Evolutionary conservation across 2,329 filamentous ascomycete species (phyloP).

Genomic region (Sclerotinia sclerotiorum): DNA sequence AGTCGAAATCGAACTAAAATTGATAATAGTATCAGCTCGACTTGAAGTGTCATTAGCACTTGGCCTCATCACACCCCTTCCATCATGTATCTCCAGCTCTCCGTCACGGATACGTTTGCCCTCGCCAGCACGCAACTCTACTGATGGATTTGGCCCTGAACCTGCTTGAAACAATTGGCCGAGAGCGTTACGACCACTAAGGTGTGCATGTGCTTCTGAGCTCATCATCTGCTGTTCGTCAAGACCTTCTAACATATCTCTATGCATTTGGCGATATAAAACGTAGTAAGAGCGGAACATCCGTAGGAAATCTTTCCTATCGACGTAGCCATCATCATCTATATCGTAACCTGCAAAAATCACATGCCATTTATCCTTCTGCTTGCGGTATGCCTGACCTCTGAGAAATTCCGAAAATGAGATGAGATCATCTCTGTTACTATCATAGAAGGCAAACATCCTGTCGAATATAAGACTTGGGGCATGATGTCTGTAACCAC

Average conservation of each 20-base stretch:
- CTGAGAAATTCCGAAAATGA: slow-evolving; percentile 89
- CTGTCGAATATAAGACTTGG: slow-evolving; percentile 93
- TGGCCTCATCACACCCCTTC: slow-evolving; percentile 58
- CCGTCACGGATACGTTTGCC: slow-evolving; percentile 68
- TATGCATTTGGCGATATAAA: slow-evolving; percentile 84
- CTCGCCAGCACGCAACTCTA: slow-evolving; percentile 56
- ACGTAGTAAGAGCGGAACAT: slow-evolving; percentile 93
- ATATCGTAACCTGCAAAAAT: slow-evolving; percentile 91
- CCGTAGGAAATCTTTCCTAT: slow-evolving; percentile 81
- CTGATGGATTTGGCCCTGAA: slow-evolving; percentile 55
- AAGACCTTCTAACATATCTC: slow-evolving; percentile 74
- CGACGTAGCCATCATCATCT: slow-evolving; percentile 82
- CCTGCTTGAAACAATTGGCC: slow-evolving; percentile 55
- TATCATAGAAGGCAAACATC: slow-evolving; percentile 96
- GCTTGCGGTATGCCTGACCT: slow-evolving; percentile 70
- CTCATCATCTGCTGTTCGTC: slow-evolving; percentile 77
- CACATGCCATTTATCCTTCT: slow-evolving; percentile 66
- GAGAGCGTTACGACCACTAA: slow-evolving; percentile 69
- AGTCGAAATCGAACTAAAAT: slow-evolving; percentile 23
- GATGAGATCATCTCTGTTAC: slow-evolving; percentile 83
- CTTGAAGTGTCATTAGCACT: slow-evolving; percentile 60
- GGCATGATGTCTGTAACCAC: slow-evolving; percentile 70
- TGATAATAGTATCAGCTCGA: slow-evolving; percentile 59
- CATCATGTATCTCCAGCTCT: slow-evolving; percentile 62
- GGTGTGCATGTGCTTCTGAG: slow-evolving; percentile 72